Evolutionary conservation across 129 eudicot genomes (phyloP).

Genomic region (Glebionis coronaria): DNA sequence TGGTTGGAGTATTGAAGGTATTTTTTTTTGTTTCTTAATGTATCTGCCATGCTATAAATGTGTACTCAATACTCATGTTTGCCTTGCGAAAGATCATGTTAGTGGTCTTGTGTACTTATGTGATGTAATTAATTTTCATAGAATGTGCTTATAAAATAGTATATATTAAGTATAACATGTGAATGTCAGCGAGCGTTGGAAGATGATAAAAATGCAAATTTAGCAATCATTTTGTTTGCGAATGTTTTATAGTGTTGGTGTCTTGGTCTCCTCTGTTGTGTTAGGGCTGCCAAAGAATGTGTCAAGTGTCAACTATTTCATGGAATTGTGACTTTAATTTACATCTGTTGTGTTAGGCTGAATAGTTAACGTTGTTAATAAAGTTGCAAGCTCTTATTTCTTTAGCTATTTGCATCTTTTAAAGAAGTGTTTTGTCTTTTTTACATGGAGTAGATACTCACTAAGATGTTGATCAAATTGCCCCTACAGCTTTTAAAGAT

Average conservation of each 20-base stretch:
- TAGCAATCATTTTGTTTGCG: neutral
- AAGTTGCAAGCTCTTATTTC: neutral
- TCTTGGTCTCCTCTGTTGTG: conserved; percentile 15
- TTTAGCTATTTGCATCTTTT: neutral
- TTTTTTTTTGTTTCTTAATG: neutral
- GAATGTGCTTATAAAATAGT: neutral
- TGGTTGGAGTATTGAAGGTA: conserved; percentile 85
- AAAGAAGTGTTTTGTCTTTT: neutral
- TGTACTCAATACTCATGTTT: neutral
- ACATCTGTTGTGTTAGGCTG: neutral
- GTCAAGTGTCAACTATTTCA: too few relatives aligned
- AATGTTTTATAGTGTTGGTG: neutral
- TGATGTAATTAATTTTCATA: neutral
- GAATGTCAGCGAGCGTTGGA: neutral
- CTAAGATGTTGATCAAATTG: conserved; percentile 9
- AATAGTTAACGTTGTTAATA: neutral
- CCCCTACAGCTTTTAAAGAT: neutral
- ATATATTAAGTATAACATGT: neutral
- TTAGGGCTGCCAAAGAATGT: neutral
- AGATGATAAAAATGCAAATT: neutral
- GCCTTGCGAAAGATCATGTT: neutral
- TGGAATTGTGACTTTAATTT: conserved; percentile 1
- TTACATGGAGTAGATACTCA: neutral
- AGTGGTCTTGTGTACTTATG: neutral
- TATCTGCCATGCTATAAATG: conserved; percentile 9